These are phyloP conservation scores for Vitis riparia DNA, from an alignment of 164 flowering plant genomes.

Conservation along the genomic window DNA sequence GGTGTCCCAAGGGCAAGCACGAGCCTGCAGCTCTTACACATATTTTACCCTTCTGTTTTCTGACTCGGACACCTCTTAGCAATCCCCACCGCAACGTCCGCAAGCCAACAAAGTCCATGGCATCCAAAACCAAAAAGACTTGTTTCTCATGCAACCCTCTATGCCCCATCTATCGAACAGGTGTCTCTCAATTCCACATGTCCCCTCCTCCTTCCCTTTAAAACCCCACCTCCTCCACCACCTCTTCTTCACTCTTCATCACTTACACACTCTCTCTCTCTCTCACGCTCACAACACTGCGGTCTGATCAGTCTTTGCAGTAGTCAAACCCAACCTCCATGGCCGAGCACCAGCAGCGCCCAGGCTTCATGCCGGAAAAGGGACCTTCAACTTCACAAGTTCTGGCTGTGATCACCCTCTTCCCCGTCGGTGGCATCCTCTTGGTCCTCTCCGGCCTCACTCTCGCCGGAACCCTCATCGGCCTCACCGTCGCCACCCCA, in stretches of 20 bases:
- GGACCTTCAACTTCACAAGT: conserved; percentile 48
- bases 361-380: conserved; percentile 20
- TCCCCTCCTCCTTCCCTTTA: conserved; percentile 15
- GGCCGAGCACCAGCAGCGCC: conserved; percentile 3
- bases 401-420: conserved; percentile 49
- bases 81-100: too few species aligned
- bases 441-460: conserved; percentile 63
- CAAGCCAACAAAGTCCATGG: not conserved
- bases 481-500: conserved; percentile 61
- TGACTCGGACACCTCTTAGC: too few species aligned
- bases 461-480: conserved; percentile 53
- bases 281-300: conserved; percentile 2
- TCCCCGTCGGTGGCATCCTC: conserved; percentile 77
- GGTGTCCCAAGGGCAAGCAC: too few species aligned
- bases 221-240: not conserved
- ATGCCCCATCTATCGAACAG: conserved; percentile 14
- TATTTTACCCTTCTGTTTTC: too few species aligned
- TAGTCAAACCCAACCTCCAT: too few species aligned
- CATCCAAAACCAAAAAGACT: conserved; percentile 1
- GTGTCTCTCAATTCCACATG: conserved; percentile 29
- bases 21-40: too few species aligned
- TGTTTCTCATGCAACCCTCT: conserved; percentile 28
- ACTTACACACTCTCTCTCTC: not conserved
- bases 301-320: too few species aligned
- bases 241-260: not conserved